Base-by-base conservation (phyloP, 2,329 filamentous ascomycete species). In the Waltergamsia citrina region DNA sequence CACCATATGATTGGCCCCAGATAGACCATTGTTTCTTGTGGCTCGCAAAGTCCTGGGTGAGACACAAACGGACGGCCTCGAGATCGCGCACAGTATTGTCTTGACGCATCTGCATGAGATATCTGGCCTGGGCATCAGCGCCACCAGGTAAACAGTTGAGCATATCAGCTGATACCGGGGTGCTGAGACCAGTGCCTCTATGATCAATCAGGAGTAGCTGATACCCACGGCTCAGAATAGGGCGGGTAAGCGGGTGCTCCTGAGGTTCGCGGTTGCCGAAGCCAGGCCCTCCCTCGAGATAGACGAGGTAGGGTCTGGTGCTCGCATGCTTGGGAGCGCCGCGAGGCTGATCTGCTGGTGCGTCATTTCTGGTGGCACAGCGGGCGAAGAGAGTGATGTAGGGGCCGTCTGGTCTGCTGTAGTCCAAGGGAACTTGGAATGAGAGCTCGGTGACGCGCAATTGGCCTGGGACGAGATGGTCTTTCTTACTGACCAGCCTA, bases 1-100 rank as follows among this genome's bases (percentile, higher is more conserved):
- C 90, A 25, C 90, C 90, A 55, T 94, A 96, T 12, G 81, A 88
- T 60, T 95, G 90, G 7, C 90, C 90, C 41, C 94, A 81, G 20
- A 92, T 71, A 38, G 78, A 82, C 90, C 88, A 95, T 52, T 80
- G 78, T 53, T 78, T 74, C 51, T 82, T 78, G 31, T 81, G 74
- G 16, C 71, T 63, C 0, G 82, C 77, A 46, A 78, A 83, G 33
- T 78, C 74, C 5, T 67, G 62, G 0, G 83, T 92, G 35, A 96
- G 64, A 25, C 71, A 80, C 46, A 78, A 72, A 5, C 90, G 75
- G 21, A 96, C 76, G 5, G 88, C 86, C 53, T 96, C 90, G 42
- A 82, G 85, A 50, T 96, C 90, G 30, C 75, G 77, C 26, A 96
- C 87, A 33, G 94, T 93, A 50, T 74, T 92, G 57, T 95, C 88